These are phyloP conservation scores for Chondrus crispus DNA, from an alignment of 23 red algal species.

Conservation along the genomic window DNA sequence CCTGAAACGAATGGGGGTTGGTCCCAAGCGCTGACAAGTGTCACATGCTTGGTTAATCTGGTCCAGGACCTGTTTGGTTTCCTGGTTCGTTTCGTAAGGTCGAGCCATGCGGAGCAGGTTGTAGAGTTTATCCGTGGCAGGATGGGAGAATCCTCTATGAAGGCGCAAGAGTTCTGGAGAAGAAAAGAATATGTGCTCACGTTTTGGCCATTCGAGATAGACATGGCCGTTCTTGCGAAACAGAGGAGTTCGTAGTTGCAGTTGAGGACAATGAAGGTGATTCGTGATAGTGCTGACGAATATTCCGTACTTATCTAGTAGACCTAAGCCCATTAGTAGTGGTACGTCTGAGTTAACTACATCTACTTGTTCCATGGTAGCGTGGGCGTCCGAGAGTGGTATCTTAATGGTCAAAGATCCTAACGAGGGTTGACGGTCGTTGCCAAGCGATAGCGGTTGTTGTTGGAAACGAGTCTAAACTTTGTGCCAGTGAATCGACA, in stretches of 20 bases:
- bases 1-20: not conserved
- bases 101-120: not conserved
- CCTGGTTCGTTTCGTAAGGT: not conserved
- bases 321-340: too few relatives aligned
- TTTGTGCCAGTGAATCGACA: conserved; percentile 2
- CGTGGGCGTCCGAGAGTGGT: too few relatives aligned
- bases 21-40: not conserved
- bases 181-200: too few relatives aligned
- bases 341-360: too few relatives aligned
- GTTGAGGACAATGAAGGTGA: too few relatives aligned
- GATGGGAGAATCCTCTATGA: not conserved
- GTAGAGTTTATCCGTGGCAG: conserved; percentile 6
- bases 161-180: not conserved
- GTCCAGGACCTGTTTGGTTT: not conserved
- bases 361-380: too few relatives aligned
- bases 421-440: too few relatives aligned
- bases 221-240: not conserved
- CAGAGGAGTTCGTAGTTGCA: not conserved
- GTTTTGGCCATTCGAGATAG: conserved; percentile 24
- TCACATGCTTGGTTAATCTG: not conserved
- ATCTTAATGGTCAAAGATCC: too few relatives aligned
- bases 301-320: too few relatives aligned
- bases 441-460: too few relatives aligned
- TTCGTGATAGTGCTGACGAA: too few relatives aligned
- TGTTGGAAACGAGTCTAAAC: too few relatives aligned